Conservation (phyloP, 2,329 filamentous ascomycete species). For the Zalaria sp. region DNA sequence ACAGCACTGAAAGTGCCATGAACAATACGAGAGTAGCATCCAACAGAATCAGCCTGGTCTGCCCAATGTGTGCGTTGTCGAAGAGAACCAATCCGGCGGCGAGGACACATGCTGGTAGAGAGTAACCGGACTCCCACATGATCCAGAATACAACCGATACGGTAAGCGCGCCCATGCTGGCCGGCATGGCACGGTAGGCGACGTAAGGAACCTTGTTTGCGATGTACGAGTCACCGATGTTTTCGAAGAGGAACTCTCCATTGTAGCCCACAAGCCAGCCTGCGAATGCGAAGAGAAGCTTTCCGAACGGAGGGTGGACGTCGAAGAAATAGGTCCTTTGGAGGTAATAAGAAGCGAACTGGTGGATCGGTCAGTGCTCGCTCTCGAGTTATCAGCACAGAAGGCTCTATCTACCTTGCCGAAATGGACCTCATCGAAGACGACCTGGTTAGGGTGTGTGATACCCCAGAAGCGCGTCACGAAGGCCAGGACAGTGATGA, state of each 20-base stretch:
- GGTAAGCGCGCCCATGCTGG: slow-evolving; percentile 79
- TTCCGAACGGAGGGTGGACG: slow-evolving; percentile 94
- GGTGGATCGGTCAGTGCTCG: slow-evolving; percentile 1
- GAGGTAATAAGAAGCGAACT: slow-evolving; percentile 60
- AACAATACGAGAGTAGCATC: slow-evolving; percentile 89
- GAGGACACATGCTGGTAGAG: slow-evolving; percentile 77
- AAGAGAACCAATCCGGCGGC: slow-evolving; percentile 79
- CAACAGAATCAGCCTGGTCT: slow-evolving; percentile 86
- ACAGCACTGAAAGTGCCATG: slow-evolving; percentile 88
- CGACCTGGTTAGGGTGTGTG: slow-evolving; percentile 86
- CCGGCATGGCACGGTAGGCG: slow-evolving; percentile 85
- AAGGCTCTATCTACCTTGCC: slow-evolving; percentile 58
- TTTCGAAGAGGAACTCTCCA: slow-evolving; percentile 95
- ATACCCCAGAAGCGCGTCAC: slow-evolving; percentile 93
- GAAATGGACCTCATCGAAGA: slow-evolving; percentile 98
- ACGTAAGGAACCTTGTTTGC: slow-evolving; percentile 95
- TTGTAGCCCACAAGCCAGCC: slow-evolving; percentile 97
- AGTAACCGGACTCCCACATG: slow-evolving; percentile 99
- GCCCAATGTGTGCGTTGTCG: slow-evolving; percentile 94
- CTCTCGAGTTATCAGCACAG: background rate
- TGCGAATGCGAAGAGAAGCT: slow-evolving; percentile 92
- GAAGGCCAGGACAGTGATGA: slow-evolving; percentile 77
- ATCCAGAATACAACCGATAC: slow-evolving; percentile 91
- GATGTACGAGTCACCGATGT: slow-evolving; percentile 97
- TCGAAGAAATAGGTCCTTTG: slow-evolving; percentile 99